These are phyloP conservation scores for Phyllosticta capitalensis DNA, from an alignment of 2,329 filamentous ascomycete species.

Conservation along the genomic window DNA sequence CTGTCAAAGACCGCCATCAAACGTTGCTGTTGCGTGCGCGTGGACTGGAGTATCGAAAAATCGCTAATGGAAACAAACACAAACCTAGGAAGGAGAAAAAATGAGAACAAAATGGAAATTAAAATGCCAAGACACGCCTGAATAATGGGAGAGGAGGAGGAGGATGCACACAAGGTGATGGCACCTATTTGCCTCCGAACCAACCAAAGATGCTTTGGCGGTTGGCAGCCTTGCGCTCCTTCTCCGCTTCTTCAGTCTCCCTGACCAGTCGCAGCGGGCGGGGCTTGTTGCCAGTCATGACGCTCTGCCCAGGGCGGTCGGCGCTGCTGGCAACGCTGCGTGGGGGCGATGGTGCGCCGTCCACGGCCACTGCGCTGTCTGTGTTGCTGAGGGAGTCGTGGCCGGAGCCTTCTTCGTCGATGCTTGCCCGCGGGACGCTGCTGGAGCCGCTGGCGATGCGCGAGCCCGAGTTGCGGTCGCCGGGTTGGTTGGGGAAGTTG, in stretches of 20 bases:
- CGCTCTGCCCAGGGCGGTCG: slow-evolving; percentile 21
- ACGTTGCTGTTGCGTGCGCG: no score
- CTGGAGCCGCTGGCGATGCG: slow-evolving; percentile 43
- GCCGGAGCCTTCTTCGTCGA: slow-evolving; percentile 18
- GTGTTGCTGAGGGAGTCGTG: slow-evolving; percentile 19
- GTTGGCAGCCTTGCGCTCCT: slow-evolving; percentile 35
- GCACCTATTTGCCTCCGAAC: not conserved
- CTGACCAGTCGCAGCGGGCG: slow-evolving; percentile 80
- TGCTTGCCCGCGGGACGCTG: slow-evolving; percentile 32
- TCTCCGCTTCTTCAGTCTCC: slow-evolving; percentile 45
- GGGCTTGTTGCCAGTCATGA: slow-evolving; percentile 56
- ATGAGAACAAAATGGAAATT: no score
- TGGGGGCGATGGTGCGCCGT: slow-evolving; percentile 36
- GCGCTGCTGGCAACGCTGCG: slow-evolving; percentile 43
- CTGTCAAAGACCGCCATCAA: no score
- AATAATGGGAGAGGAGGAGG: not conserved
- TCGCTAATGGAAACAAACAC: not conserved
- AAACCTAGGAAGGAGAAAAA: not conserved
- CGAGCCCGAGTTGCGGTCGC: slow-evolving; percentile 35
- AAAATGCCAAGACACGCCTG: not conserved
- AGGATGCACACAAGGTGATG: not conserved
- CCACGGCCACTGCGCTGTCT: slow-evolving; percentile 23
- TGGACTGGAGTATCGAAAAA: not conserved
- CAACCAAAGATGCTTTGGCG: slow-evolving; percentile 31
- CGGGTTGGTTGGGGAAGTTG: slow-evolving; percentile 40